Conservation (phyloP, 2,329 filamentous ascomycete genomes). For the Exophiala calicioides region DNA sequence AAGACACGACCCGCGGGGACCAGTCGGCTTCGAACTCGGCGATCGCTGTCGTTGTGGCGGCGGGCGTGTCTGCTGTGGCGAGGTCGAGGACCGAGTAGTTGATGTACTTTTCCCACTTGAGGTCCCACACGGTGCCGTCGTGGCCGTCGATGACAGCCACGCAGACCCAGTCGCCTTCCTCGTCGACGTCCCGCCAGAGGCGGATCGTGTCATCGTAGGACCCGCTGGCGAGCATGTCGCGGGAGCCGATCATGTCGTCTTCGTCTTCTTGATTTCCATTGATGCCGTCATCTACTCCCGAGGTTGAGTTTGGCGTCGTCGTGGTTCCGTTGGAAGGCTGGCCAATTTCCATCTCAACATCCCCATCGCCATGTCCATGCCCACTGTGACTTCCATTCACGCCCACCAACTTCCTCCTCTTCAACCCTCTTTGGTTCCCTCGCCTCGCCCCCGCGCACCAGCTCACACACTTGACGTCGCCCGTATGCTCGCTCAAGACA, state of each 20-base stretch:
- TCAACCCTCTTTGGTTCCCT: slow-evolving; percentile 7
- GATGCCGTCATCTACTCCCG: not conserved
- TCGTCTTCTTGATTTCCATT: slow-evolving; percentile 15
- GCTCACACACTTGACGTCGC: slow-evolving; percentile 89
- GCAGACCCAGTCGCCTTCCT: slow-evolving; percentile 96
- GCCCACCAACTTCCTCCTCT: slow-evolving; percentile 17
- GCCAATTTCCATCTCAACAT: slow-evolving; percentile 18
- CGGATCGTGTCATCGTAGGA: slow-evolving; percentile 93
- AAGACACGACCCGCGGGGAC: slow-evolving; percentile 68
- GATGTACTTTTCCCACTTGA: slow-evolving; percentile 61
- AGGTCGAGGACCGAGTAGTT: slow-evolving; percentile 20
- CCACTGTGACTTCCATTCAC: too few relatives aligned
- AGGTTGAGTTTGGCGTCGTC: not conserved
- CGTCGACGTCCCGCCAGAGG: slow-evolving; percentile 66
- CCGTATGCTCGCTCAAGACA: slow-evolving; percentile 89
- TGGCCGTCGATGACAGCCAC: slow-evolving; percentile 80
- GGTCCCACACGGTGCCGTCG: slow-evolving; percentile 82
- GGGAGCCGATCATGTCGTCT: slow-evolving; percentile 22
- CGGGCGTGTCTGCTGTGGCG: slow-evolving; percentile 2
- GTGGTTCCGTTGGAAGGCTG: slow-evolving; percentile 2
- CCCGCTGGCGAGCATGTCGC: slow-evolving; percentile 78
- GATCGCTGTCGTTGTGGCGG: slow-evolving; percentile 4
- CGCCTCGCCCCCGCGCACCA: slow-evolving; percentile 71
- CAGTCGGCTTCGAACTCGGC: slow-evolving; percentile 37
- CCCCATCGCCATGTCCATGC: slow-evolving; percentile 8